Evolutionary conservation across 2,329 filamentous ascomycete species (phyloP).

Genomic region (Fusarium aywerte): DNA sequence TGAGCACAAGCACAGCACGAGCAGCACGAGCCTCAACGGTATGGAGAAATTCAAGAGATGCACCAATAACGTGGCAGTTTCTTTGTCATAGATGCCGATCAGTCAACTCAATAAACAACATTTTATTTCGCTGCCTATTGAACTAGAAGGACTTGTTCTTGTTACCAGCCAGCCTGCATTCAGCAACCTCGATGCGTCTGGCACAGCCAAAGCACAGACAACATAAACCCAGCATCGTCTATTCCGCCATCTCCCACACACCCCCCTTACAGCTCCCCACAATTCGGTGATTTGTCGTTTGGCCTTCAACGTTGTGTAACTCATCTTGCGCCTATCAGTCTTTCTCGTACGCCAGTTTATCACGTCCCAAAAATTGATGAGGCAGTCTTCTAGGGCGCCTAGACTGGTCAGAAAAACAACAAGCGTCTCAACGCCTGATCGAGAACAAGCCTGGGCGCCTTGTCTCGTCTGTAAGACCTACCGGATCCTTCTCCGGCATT

Average conservation of each 20-base stretch:
- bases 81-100: slow-evolving; percentile 14
- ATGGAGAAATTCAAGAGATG: slow-evolving; percentile 7
- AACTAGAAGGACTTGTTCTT: slow-evolving; percentile 6
- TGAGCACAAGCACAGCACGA: slow-evolving; percentile 24
- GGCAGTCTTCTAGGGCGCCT: slow-evolving; percentile 4
- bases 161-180: neutral
- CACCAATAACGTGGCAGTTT: slow-evolving; percentile 15
- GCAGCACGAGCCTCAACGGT: slow-evolving; percentile 33
- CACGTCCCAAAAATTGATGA: slow-evolving; percentile 8
- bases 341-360: slow-evolving; percentile 8
- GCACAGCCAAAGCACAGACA: slow-evolving; percentile 26
- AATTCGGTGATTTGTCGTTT: slow-evolving; percentile 28
- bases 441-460: slow-evolving; percentile 22
- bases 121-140: slow-evolving; percentile 34
- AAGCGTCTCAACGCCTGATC: slow-evolving; percentile 1
- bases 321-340: slow-evolving; percentile 9
- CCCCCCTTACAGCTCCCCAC: slow-evolving; percentile 24
- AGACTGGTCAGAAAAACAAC: slow-evolving; percentile 5
- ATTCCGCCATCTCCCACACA: slow-evolving; percentile 28
- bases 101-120: slow-evolving; percentile 4
- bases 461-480: slow-evolving; percentile 22
- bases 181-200: slow-evolving; percentile 4
- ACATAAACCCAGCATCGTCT: slow-evolving; percentile 19
- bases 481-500: slow-evolving; percentile 25
- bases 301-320: slow-evolving; percentile 19